These are phyloP conservation scores for Sugiyamaella lignohabitans DNA, from an alignment of 805 yeast genomes.

Conservation along the genomic window DNA sequence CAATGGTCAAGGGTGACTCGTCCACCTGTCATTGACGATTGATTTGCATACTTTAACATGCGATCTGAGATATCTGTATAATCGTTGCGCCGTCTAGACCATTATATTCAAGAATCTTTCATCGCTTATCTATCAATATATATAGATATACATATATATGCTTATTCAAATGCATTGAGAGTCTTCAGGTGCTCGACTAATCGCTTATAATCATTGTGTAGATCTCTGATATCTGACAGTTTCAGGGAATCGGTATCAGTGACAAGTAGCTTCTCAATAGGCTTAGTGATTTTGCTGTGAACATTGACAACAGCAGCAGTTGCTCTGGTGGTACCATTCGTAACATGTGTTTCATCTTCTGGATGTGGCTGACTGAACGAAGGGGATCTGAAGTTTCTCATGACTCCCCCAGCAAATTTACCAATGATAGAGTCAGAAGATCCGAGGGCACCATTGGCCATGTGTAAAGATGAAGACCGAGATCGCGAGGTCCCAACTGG, in stretches of 20 bases:
- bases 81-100: no score
- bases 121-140: not conserved
- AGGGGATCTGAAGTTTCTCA: conserved; percentile 16
- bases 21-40: no score
- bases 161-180: conserved; percentile 26
- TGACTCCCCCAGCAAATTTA: conserved; percentile 16
- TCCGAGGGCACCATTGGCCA: not conserved
- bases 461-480: conserved; percentile 9
- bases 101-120: no score
- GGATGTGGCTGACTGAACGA: conserved; percentile 11
- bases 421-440: conserved; percentile 9
- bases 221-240: conserved; percentile 31
- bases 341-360: conserved; percentile 3
- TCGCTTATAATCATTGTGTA: conserved; percentile 34
- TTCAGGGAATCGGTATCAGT: conserved; percentile 30
- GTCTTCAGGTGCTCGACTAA: conserved; percentile 28
- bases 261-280: conserved; percentile 19
- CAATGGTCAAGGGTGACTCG: not conserved
- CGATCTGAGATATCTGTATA: no score
- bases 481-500: conserved; percentile 1
- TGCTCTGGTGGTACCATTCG: conserved; percentile 2
- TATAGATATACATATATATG: conserved; percentile 1
- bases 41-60: no score
- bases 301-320: no score
- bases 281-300: conserved; percentile 16